Conservation (phyloP, 768 basidiomycete genomes). For the Tylopilus sp. region DNA sequence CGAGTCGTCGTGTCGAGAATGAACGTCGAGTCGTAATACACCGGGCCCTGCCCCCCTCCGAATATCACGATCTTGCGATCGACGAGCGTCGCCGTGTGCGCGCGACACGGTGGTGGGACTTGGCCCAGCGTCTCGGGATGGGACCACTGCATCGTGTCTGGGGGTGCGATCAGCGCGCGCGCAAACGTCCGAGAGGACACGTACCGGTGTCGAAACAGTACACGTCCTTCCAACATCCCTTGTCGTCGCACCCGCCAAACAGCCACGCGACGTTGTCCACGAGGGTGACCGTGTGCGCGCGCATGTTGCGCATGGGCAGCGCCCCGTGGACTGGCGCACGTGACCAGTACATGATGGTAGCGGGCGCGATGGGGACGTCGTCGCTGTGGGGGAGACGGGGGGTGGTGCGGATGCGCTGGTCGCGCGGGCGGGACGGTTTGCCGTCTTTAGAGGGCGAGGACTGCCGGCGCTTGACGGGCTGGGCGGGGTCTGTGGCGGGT, state of each 20-base stretch:
- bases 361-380: conserved; percentile 57
- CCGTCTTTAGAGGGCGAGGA: conserved; percentile 31
- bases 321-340: conserved; percentile 74
- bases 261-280: conserved; percentile 84
- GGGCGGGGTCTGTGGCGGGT: conserved; percentile 22
- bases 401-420: conserved; percentile 40
- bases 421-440: conserved; percentile 15
- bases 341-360: conserved; percentile 85
- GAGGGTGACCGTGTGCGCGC: conserved; percentile 81
- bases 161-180: neutral
- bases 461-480: conserved; percentile 23
- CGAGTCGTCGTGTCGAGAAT: conserved; percentile 76
- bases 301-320: conserved; percentile 63
- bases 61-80: conserved; percentile 79
- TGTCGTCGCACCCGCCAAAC: conserved; percentile 86
- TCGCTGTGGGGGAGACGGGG: conserved; percentile 63
- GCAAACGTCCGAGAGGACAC: conserved; percentile 1
- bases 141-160: conserved; percentile 90
- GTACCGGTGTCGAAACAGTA: conserved; percentile 84
- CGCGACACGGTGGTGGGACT: conserved; percentile 76
- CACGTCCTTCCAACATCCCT: conserved; percentile 68
- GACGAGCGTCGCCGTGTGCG: conserved; percentile 83
- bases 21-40: conserved; percentile 81
- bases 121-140: conserved; percentile 77
- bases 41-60: conserved; percentile 81